phyloP scores from a whole-genome alignment of 192 early-diverging fungal genomes.

The Coemansia sp. region DNA sequence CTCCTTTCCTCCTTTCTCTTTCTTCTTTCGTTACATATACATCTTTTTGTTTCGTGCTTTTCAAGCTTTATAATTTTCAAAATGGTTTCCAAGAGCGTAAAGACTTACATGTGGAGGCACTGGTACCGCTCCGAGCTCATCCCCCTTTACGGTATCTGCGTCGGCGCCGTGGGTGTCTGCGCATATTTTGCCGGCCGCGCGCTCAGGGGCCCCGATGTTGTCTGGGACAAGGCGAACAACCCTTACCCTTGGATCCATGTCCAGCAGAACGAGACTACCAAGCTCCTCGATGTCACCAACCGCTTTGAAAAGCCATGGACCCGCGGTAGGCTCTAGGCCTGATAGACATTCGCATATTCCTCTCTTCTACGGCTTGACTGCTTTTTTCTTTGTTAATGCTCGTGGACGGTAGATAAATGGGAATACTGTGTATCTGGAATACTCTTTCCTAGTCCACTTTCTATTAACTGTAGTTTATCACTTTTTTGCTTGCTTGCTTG shows the following conservation, averaged over 20 bases:
- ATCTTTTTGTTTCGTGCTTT: slow-evolving; percentile 4
- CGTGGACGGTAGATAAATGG: no score
- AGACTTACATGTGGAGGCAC: slow-evolving; percentile 51
- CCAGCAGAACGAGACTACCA: slow-evolving; percentile 55
- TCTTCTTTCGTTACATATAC: slow-evolving; percentile 12
- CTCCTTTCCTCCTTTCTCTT: slow-evolving; percentile 15
- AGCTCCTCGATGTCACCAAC: slow-evolving; percentile 50
- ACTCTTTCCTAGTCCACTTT: neutral
- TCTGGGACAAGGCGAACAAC: slow-evolving; percentile 53
- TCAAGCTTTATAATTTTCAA: slow-evolving; percentile 5
- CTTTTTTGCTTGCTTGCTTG: neutral
- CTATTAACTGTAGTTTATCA: neutral
- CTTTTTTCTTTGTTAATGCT: neutral
- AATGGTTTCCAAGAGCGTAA: slow-evolving; percentile 51
- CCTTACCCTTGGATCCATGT: slow-evolving; percentile 55
- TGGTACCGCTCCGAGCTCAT: slow-evolving; percentile 57
- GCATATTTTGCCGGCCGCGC: slow-evolving; percentile 40
- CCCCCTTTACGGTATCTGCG: slow-evolving; percentile 49
- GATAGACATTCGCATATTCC: no score
- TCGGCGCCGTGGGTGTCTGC: slow-evolving; percentile 41
- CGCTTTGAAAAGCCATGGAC: slow-evolving; percentile 53
- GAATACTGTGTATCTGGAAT: no score
- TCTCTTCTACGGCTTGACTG: neutral
- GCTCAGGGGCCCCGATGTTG: slow-evolving; percentile 50
- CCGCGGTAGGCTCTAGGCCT: slow-evolving; percentile 41